Percentiles rank a stretch among this genome's conserved stretches.
phyloP scores from a whole-genome alignment of 768 basidiomycete species.

The Cubamyces lactineus region DNA sequence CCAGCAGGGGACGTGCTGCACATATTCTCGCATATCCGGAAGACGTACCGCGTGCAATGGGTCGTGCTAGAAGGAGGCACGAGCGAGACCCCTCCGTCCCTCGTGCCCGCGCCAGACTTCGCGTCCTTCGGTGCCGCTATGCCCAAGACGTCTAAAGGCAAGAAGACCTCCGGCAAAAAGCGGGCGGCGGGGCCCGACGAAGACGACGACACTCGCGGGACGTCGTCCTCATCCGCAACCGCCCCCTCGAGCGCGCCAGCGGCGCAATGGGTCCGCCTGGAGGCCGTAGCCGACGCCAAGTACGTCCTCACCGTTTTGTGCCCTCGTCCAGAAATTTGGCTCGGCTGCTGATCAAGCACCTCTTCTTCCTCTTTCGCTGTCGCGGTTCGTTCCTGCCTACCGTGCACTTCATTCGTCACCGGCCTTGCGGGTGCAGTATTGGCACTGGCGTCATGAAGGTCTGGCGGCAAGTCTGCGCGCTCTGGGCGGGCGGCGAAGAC shows the following conservation, averaged over 20 bases:
- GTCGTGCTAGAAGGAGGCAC: conserved; percentile 63
- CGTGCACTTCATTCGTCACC: conserved; percentile 3
- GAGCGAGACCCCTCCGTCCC: conserved; percentile 43
- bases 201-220: conserved; percentile 17
- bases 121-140: conserved; percentile 11
- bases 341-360: neutral
- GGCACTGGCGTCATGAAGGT: conserved; percentile 77
- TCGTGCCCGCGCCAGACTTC: conserved; percentile 14
- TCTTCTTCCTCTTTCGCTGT: conserved; percentile 2
- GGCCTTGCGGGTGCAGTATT: conserved; percentile 47
- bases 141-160: conserved; percentile 19
- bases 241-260: conserved; percentile 28
- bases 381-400: neutral
- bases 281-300: conserved; percentile 64
- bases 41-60: conserved; percentile 82
- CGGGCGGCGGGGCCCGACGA: conserved; percentile 13
- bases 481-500: conserved; percentile 42
- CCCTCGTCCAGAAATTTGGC: neutral
- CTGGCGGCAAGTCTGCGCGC: conserved; percentile 58
- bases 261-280: conserved; percentile 54
- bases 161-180: neutral
- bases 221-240: neutral
- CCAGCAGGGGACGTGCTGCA: conserved; percentile 72
- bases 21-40: conserved; percentile 88
- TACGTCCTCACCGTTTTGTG: conserved; percentile 40